Evolutionary conservation across 1,139 yeast species (phyloP), one percentile per base, ranked within the genome.

Genomic region (Yamadazyma conglobata): DNA sequence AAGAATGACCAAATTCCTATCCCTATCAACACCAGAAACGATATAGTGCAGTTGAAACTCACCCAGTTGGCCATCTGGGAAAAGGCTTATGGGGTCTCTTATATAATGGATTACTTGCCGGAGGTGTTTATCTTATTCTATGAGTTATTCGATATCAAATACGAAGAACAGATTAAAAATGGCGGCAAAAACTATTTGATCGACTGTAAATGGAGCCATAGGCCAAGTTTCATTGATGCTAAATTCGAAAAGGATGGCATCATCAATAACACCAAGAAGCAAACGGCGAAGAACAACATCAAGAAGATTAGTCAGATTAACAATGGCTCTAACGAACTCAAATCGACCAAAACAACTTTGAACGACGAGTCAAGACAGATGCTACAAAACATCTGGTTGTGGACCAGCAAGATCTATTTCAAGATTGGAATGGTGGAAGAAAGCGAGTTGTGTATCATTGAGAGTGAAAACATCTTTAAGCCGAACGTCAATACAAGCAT

Each of bases 41-140:
- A 75, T 38, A 74, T 80, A 24, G 52, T 87, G 18, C 87, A 85
- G 50, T 63, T 87, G 48, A 84, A 84, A 46, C 65, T 84, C 54
- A 81, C 95, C 0, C 88, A 83, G 44, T 58, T 87, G 30, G 80
- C 89, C 3, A 64, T 87, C 10, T 60, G 78, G 36, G 93, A 86
- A 48, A 70, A 77, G 6, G 59, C 72, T 7, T 66, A 78, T 35
- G 91, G 88, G 3, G 61, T 72, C 1, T 67, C 70, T 18, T 74
- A 72, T 29, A 78, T 88, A 3, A 55, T 86, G 43, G 88, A 81
- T 31, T 64, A 66, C 29, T 56, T 88, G 15, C 73, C 85, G 2
- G 88, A 78, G 30, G 70, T 85, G 8, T 81, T 87, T 45, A 70
- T 69, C 10, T 54, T 81, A 12, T 83, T 71, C 46, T 72, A 75